phyloP scores from a whole-genome alignment of 441 rosid genomes.

The Pelargonium fulgidum region DNA sequence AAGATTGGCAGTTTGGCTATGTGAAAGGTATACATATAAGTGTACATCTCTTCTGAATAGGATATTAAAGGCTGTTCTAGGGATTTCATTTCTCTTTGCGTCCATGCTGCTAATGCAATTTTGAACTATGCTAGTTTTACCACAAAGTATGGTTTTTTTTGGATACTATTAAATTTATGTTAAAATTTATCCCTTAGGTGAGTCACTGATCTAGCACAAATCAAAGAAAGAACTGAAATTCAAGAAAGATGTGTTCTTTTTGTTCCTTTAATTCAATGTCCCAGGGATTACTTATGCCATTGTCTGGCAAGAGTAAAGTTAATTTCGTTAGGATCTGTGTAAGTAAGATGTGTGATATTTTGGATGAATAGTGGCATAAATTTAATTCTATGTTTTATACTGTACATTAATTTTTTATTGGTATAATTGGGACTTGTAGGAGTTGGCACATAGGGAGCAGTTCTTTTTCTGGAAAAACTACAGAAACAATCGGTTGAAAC shows the following conservation, averaged over 20 bases:
- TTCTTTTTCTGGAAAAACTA: slow-evolving; percentile 96
- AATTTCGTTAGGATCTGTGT: background rate
- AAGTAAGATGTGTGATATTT: background rate
- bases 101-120: background rate
- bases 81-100: background rate
- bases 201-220: background rate
- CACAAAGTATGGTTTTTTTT: background rate
- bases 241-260: background rate
- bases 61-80: background rate
- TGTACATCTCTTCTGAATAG: background rate
- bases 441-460: slow-evolving; percentile 86
- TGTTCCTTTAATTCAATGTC: background rate
- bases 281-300: background rate
- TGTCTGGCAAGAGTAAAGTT: background rate
- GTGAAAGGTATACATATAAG: background rate
- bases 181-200: background rate
- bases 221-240: background rate
- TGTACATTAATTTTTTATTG: slow-evolving; percentile 8
- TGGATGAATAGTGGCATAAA: background rate
- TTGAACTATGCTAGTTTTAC: background rate
- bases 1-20: background rate
- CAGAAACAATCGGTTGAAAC: slow-evolving; percentile 83
- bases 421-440: slow-evolving; percentile 34
- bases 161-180: background rate
- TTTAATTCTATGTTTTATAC: background rate